Evolutionary conservation across 768 basidiomycete genomes (phyloP).

Genomic region (Podaxis carcinomalis): DNA sequence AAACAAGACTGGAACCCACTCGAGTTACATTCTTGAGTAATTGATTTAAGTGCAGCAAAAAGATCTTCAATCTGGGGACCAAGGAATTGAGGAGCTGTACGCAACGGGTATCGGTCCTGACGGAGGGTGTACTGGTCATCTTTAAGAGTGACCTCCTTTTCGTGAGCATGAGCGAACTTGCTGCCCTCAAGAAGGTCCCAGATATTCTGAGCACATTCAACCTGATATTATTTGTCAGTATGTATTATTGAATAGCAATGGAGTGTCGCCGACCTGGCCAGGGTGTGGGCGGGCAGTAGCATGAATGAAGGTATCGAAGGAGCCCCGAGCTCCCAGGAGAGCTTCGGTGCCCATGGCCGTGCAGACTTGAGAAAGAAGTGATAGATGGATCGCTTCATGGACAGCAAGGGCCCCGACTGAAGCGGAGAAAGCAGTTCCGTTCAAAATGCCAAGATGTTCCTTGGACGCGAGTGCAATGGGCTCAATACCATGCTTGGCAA

Average conservation of each 20-base stretch:
- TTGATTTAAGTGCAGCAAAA: constrained; percentile 48
- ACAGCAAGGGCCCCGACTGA: constrained; percentile 69
- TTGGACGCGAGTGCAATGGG: constrained; percentile 61
- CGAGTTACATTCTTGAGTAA: constrained; percentile 75
- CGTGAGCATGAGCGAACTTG: constrained; percentile 52
- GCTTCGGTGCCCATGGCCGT: constrained; percentile 83
- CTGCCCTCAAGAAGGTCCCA: constrained; percentile 57
- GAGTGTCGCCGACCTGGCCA: constrained; percentile 48
- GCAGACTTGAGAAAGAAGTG: constrained; percentile 61
- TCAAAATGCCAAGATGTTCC: constrained; percentile 67
- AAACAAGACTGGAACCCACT: constrained; percentile 41
- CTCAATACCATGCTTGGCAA: constrained; percentile 48
- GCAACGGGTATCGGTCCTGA: constrained; percentile 70
- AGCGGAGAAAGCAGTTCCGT: constrained; percentile 75
- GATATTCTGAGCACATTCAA: constrained; percentile 65
- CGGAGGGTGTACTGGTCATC: constrained; percentile 67
- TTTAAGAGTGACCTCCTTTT: constrained; percentile 60
- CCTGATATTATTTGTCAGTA: constrained; percentile 22
- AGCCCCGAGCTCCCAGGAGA: constrained; percentile 59
- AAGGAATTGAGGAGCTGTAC: constrained; percentile 72
- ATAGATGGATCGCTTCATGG: constrained; percentile 62
- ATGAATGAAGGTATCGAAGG: constrained; percentile 71
- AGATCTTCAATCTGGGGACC: constrained; percentile 80
- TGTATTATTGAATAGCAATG: background rate
- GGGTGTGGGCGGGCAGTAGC: constrained; percentile 71